These are phyloP conservation scores for Trichoderma guizhouense DNA, from an alignment of 2,329 filamentous ascomycete genomes.

Conservation along the genomic window DNA sequence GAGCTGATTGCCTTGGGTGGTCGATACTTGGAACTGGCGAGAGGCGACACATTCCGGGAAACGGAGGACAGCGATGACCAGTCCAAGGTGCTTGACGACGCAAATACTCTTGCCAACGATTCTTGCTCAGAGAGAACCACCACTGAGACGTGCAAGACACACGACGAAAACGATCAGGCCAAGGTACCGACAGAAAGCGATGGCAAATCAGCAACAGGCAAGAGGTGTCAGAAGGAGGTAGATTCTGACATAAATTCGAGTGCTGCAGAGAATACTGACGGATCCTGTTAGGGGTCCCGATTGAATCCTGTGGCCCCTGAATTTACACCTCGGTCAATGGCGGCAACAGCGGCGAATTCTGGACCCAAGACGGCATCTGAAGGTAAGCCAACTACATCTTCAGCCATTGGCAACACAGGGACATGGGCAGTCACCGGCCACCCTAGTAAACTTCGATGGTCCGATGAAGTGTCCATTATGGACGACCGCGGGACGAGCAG, in stretches of 20 bases:
- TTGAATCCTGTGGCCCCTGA: slow-evolving; percentile 55
- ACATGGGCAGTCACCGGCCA: slow-evolving; percentile 1
- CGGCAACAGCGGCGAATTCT: background rate
- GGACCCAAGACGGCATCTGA: background rate
- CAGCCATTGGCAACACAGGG: background rate
- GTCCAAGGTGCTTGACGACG: slow-evolving; percentile 18
- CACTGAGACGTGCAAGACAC: slow-evolving; percentile 1
- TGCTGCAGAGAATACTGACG: slow-evolving; percentile 16
- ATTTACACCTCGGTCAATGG: slow-evolving; percentile 46
- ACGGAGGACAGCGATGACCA: slow-evolving; percentile 40
- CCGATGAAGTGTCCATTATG: slow-evolving; percentile 28
- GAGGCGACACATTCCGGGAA: slow-evolving; percentile 55
- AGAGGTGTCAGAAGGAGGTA: slow-evolving; percentile 49
- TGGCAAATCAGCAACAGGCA: slow-evolving; percentile 32
- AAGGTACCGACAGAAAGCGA: slow-evolving; percentile 23
- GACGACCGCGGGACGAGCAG: background rate
- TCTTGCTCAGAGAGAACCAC: slow-evolving; percentile 17
- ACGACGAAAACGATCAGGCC: slow-evolving; percentile 21
- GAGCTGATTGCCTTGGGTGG: slow-evolving; percentile 56
- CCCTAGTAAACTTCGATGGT: slow-evolving; percentile 25
- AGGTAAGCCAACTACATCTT: background rate
- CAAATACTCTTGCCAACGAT: slow-evolving; percentile 17
- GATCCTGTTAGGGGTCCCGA: slow-evolving; percentile 44
- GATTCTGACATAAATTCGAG: slow-evolving; percentile 38
- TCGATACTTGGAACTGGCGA: slow-evolving; percentile 62